Evolutionary conservation across 2,329 filamentous ascomycete genomes (phyloP).

Genomic region (Colletotrichum musicola): DNA sequence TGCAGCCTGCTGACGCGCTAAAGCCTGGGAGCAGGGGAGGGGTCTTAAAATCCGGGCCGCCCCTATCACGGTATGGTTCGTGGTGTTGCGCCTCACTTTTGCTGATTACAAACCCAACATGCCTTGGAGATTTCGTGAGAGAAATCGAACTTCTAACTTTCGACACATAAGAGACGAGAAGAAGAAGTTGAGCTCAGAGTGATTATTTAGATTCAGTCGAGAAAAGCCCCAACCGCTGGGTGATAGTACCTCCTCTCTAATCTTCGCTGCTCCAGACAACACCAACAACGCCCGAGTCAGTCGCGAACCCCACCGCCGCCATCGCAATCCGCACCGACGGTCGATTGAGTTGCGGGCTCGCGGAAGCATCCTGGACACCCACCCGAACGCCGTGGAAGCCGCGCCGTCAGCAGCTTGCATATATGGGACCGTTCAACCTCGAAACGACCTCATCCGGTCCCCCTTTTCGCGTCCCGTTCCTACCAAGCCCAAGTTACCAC

Average conservation of each 20-base stretch:
- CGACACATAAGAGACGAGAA: too few relatives aligned
- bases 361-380: slow-evolving; percentile 5
- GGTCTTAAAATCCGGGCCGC: slow-evolving; percentile 13
- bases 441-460: slow-evolving; percentile 1
- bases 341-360: slow-evolving; percentile 6
- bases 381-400: not conserved
- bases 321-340: slow-evolving; percentile 5
- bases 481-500: not conserved
- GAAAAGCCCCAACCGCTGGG: too few relatives aligned
- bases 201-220: too few relatives aligned
- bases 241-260: too few relatives aligned
- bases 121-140: too few relatives aligned
- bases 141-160: too few relatives aligned
- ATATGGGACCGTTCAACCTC: slow-evolving; percentile 12
- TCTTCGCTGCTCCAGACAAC: not conserved
- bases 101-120: not conserved
- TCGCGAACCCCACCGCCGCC: not conserved
- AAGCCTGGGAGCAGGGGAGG: not conserved
- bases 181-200: too few relatives aligned
- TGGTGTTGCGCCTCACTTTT: slow-evolving; percentile 9
- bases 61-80: not conserved
- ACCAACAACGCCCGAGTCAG: not conserved
- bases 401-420: slow-evolving; percentile 31
- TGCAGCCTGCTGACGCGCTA: slow-evolving; percentile 35
- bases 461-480: not conserved